Evolutionary conservation across 202 grass and related monocot genomes (phyloP).

Genomic region (Elaeis oleifera): DNA sequence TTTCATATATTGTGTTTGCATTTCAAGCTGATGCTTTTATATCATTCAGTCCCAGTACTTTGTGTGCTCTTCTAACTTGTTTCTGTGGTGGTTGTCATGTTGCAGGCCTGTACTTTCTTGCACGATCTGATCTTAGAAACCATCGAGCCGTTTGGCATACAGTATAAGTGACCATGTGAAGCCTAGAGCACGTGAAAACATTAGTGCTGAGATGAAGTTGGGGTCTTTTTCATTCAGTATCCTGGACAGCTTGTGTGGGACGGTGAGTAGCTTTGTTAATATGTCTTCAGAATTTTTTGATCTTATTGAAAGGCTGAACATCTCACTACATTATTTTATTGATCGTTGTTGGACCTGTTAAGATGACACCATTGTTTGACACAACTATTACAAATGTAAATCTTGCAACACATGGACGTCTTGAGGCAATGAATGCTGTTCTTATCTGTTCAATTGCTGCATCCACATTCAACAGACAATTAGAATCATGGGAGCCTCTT

Average conservation of each 20-base stretch:
- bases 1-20: no score
- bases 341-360: constrained; percentile 1
- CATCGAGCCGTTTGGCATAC: constrained; percentile 66
- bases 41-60: no score
- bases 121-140: constrained; percentile 78
- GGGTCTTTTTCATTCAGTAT: constrained; percentile 79
- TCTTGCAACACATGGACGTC: constrained; percentile 83
- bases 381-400: constrained; percentile 79
- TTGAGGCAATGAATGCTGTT: constrained; percentile 87
- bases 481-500: constrained; percentile 96
- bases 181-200: constrained; percentile 78
- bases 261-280: constrained; percentile 43
- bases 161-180: constrained; percentile 78
- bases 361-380: constrained; percentile 90
- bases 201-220: constrained; percentile 73
- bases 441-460: constrained; percentile 88
- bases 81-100: constrained; percentile 22
- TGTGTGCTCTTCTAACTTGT: neutral
- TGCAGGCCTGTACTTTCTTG: constrained; percentile 81
- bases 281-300: constrained; percentile 11
- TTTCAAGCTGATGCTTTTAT: no score
- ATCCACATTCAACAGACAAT: constrained; percentile 94
- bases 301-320: constrained; percentile 1
- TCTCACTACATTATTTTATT: constrained; percentile 20
- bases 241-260: constrained; percentile 78